Conservation (phyloP, 441 rosid genomes). For the Melastoma candidum region DNA sequence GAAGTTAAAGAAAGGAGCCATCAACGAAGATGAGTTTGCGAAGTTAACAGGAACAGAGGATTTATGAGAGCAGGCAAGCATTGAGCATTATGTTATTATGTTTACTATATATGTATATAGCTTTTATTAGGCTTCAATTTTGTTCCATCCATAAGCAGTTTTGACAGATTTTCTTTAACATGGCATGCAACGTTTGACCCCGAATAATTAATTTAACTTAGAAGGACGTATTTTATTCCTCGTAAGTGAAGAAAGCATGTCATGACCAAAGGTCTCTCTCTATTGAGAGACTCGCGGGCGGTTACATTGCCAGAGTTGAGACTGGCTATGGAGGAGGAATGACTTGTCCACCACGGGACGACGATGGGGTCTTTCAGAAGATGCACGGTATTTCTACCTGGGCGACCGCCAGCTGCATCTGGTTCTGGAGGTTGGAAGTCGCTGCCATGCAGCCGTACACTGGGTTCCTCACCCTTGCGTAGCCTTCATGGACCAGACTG, state of each 20-base stretch:
- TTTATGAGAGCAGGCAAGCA: constrained; percentile 6
- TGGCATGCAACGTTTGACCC: too few relatives aligned
- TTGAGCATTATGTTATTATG: too few relatives aligned
- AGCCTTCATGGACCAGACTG: constrained; percentile 18
- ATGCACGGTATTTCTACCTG: constrained; percentile 18
- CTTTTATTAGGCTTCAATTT: too few relatives aligned
- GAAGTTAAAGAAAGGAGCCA: constrained; percentile 60
- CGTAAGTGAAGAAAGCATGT: constrained; percentile 13
- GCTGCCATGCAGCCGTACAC: constrained; percentile 18
- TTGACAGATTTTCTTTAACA: too few relatives aligned
- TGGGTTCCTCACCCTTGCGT: constrained; percentile 16
- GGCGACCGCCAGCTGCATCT: constrained; percentile 19
- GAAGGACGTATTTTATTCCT: background rate
- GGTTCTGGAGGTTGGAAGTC: constrained; percentile 17
- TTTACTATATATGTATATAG: too few relatives aligned
- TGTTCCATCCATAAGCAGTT: too few relatives aligned
- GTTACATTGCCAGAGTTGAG: constrained; percentile 15
- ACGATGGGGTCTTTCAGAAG: constrained; percentile 14
- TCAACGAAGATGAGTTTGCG: constrained; percentile 61
- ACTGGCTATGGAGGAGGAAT: constrained; percentile 4
- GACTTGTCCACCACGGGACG: constrained; percentile 12
- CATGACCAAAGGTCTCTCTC: constrained; percentile 18
- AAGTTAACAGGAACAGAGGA: constrained; percentile 69
- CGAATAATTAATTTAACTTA: background rate
- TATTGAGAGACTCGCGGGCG: constrained; percentile 17